These are phyloP conservation scores for Malus sylvestris DNA, from an alignment of 306 rosid species.

Conservation along the genomic window DNA sequence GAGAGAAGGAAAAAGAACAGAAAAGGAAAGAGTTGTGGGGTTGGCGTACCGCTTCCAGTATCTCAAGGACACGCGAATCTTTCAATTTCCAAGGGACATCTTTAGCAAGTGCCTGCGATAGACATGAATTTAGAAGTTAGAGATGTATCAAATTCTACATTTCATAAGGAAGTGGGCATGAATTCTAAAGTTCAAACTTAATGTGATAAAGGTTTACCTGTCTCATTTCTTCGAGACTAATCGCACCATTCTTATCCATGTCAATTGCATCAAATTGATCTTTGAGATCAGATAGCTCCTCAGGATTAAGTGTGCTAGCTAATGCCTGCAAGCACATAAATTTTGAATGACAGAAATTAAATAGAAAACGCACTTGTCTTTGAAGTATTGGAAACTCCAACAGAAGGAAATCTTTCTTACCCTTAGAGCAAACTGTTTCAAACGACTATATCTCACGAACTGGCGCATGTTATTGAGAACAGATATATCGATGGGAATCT, in stretches of 20 bases:
- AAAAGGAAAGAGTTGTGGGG: neutral
- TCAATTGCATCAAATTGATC: conserved; percentile 98
- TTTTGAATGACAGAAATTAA: conserved; percentile 4
- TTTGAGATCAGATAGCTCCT: conserved; percentile 76
- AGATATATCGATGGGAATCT: conserved; percentile 93
- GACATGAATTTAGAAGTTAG: conserved; percentile 14
- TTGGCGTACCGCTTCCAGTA: conserved; percentile 79
- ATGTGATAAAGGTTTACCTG: conserved; percentile 38
- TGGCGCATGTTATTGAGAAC: conserved; percentile 88
- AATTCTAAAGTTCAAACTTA: neutral
- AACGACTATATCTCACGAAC: conserved; percentile 85
- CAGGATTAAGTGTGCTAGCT: conserved; percentile 91
- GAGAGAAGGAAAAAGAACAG: neutral
- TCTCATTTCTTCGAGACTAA: conserved; percentile 99
- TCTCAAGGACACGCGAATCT: conserved; percentile 82
- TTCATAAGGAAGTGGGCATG: neutral
- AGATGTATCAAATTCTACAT: neutral
- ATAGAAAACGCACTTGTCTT: conserved; percentile 6
- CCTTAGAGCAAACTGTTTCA: conserved; percentile 97
- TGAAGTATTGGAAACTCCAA: conserved; percentile 5
- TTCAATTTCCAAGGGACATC: conserved; percentile 97
- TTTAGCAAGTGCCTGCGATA: conserved; percentile 92
- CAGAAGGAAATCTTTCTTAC: conserved; percentile 26
- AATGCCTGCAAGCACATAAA: conserved; percentile 60
- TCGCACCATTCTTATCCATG: conserved; percentile 90